Percentiles rank a stretch among this genome's conserved stretches.
phyloP scores from a whole-genome alignment of 1,284 basidiomycete species.

The Trichosporon ovoides region DNA sequence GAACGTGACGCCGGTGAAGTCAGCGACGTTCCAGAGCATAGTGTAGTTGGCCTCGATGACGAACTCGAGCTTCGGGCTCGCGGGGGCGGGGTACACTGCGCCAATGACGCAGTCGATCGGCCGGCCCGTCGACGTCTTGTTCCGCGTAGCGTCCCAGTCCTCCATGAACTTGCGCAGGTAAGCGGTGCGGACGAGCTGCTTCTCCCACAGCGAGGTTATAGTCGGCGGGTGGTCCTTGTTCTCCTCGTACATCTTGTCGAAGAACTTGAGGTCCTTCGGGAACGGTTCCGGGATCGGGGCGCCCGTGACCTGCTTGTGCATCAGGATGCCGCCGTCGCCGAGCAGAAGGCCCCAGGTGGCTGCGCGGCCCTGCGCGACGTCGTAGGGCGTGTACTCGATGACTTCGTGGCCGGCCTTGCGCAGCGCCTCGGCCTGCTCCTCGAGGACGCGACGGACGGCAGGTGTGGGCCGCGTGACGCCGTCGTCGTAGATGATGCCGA shows the following conservation, averaged over 20 bases:
- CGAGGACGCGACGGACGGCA: conserved; percentile 61
- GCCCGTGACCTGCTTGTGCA: conserved; percentile 3
- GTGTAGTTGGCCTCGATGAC: conserved; percentile 16
- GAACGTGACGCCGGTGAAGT: conserved; percentile 59
- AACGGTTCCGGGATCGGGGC: conserved; percentile 18
- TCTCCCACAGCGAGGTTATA: conserved; percentile 15
- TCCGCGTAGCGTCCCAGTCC: conserved; percentile 8
- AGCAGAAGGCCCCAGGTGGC: conserved; percentile 8
- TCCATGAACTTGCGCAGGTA: conserved; percentile 16
- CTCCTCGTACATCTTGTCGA: conserved; percentile 6
- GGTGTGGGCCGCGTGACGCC: conserved; percentile 60
- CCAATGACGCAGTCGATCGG: conserved; percentile 20
- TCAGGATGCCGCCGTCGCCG: conserved; percentile 15
- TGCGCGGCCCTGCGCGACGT: conserved; percentile 1
- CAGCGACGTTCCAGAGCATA: conserved; percentile 41
- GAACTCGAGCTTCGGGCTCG: conserved; percentile 10
- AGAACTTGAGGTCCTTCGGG: conserved; percentile 11
- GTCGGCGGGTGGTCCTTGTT: conserved; percentile 12
- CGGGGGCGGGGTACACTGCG: conserved; percentile 11
- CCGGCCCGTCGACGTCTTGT: conserved; percentile 11
- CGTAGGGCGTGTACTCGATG: conserved; percentile 38
- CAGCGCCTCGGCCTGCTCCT: conserved; percentile 57
- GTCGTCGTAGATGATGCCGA: conserved; percentile 52
- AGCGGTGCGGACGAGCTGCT: conserved; percentile 10
- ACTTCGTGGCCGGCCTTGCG: conserved; percentile 59